Base-by-base conservation (phyloP, 805 yeast genomes). In the Zygosaccharomyces lentus region DNA sequence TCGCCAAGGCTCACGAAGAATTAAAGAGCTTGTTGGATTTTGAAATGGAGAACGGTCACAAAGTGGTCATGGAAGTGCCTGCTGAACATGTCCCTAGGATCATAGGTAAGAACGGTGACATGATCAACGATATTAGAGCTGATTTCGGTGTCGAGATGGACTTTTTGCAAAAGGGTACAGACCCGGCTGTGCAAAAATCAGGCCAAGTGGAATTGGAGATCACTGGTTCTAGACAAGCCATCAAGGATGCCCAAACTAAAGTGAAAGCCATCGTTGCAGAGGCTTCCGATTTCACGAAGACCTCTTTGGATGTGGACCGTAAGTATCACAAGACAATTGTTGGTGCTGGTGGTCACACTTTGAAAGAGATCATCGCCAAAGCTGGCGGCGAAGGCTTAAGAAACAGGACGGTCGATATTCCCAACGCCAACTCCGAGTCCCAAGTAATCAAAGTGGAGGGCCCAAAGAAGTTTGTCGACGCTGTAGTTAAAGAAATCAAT, bases 41-140 rank as follows among this genome's bases (percentile, higher is more conserved):
- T 65, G 98, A 90, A 67, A 82, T 77, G 59, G 96, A 87, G 56
- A 87, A 89, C 61, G 91, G 96, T 13, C 78, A 79, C 68, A 75
- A 77, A 47, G 73, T 79, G 53, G 68, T 71, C n/a, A 64, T 91
- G 34, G 62, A 69, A 38, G 82, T 93, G 42, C 95, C 96, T 31
- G 64, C 74, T 35, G 78, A 75, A 50, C 82, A 88, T n/a, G 76
- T 91, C 49, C 76, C 96, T 16, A 76, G 88, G 61, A 81, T 93
- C 48, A 89, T 93, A 63, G 99, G 99, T 58, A 88, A 85, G 60
- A 74, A 75, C 49, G 97, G 98, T 62, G 91, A 87, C 50, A 77
- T 76, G 42, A 84, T 93, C 59, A 85, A 82, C 51, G 87, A 84
- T 59, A 82, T 95, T 47, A 78, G 87, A 50, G 89, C 83, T 47